Evolutionary conservation across 2,329 filamentous ascomycete genomes (phyloP).

Genomic region (Didymella exigua): DNA sequence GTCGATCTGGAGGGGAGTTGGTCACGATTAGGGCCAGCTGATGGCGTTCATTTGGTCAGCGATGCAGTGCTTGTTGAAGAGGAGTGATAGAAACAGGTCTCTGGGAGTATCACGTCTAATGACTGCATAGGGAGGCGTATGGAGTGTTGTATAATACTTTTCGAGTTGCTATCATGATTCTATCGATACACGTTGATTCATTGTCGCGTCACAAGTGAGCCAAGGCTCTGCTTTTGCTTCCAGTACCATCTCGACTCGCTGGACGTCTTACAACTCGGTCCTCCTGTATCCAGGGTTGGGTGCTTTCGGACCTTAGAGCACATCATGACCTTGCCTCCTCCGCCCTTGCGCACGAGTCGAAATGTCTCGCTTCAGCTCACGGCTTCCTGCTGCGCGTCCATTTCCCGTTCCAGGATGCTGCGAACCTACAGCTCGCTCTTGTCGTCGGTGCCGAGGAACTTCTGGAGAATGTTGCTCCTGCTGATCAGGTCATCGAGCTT

Average conservation of each 20-base stretch:
- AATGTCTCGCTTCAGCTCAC: neutral
- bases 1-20: neutral
- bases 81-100: neutral
- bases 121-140: slow-evolving; percentile 6
- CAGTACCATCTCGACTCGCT: neutral
- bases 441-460: slow-evolving; percentile 67
- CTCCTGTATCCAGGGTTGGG: neutral
- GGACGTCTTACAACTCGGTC: neutral
- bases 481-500: slow-evolving; percentile 88
- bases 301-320: neutral
- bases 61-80: too few species aligned
- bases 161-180: slow-evolving; percentile 7
- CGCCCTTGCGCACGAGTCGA: neutral
- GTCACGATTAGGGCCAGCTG: neutral
- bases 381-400: too few species aligned
- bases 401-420: too few species aligned
- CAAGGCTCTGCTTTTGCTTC: neutral
- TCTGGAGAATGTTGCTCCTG: slow-evolving; percentile 86
- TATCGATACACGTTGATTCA: slow-evolving; percentile 12
- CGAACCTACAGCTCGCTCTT: slow-evolving; percentile 73
- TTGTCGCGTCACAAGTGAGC: slow-evolving; percentile 1
- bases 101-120: neutral
- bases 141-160: slow-evolving; percentile 7
- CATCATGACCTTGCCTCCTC: neutral
- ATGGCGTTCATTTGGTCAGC: neutral